A percentile compares a stretch with the other conserved stretches of the same genome.
Conservation (phyloP, 129 eudicot species). For the Flaveria trinervia region DNA sequence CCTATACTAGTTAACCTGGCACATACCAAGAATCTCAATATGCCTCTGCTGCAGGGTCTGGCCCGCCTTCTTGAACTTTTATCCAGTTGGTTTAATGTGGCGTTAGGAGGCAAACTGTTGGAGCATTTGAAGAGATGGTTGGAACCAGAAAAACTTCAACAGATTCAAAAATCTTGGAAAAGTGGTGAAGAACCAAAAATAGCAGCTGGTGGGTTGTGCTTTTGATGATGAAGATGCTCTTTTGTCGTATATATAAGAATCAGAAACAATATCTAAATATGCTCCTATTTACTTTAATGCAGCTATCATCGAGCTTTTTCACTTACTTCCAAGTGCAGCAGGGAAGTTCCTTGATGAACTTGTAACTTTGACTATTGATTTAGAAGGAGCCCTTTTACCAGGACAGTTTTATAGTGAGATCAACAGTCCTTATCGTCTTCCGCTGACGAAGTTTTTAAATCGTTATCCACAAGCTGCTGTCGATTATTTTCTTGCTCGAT, state of each 20-base stretch:
- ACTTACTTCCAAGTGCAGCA: conserved; percentile 93
- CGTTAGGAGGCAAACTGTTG: conserved; percentile 86
- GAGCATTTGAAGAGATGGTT: conserved; percentile 97
- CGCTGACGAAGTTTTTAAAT: conserved; percentile 86
- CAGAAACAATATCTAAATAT: neutral
- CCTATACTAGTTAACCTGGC: conserved; percentile 95
- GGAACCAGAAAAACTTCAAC: conserved; percentile 97
- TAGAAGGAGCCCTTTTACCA: conserved; percentile 89
- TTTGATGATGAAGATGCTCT: conserved; percentile 9
- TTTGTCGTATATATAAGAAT: neutral
- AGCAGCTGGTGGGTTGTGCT: conserved; percentile 79
- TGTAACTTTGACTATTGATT: conserved; percentile 87
- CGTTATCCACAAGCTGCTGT: conserved; percentile 89
- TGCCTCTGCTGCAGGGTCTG: conserved; percentile 97
- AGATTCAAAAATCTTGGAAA: conserved; percentile 91
- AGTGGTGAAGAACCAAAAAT: conserved; percentile 98
- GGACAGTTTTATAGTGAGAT: conserved; percentile 98
- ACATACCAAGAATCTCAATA: conserved; percentile 90
- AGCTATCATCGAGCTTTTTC: conserved; percentile 98
- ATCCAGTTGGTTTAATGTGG: conserved; percentile 95
- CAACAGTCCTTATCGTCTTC: conserved; percentile 97
- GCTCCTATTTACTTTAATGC: conserved; percentile 39
- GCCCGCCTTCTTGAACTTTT: conserved; percentile 95
- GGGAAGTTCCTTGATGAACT: conserved; percentile 98
- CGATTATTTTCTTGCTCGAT: conserved; percentile 94